Evolutionary conservation across 208 protist genomes (phyloP), one percentile per base, ranked within the genome.

Genomic region (Phytomonas sp.): DNA sequence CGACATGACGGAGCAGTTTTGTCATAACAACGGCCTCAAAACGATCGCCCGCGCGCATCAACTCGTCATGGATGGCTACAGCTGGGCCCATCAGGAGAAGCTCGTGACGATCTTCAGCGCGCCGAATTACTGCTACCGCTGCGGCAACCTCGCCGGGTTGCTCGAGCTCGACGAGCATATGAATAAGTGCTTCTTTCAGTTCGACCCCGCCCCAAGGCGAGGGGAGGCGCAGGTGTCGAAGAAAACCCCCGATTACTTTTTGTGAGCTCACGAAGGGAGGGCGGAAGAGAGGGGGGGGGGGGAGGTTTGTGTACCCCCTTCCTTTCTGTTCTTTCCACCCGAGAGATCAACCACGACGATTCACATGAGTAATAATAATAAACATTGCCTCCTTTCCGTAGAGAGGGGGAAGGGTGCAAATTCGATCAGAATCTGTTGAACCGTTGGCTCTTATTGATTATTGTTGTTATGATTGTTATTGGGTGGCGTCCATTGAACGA

Each of bases 111-210:
- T 99, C 70, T 99, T 99, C 83, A 96, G 83, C 37, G 98, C 98
- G 0, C 98, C 98, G 9, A 99, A 99, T 84, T 99, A 99, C 80
- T 99, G 98, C 88, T 99, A 99, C 78, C 89, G 98, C 68, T 99
- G 98, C 75, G 97, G 97, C 34, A 99, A 99, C 77, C 76, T 98
- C 30, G 97, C 96, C 0, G 95, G 94, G 5, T 93, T 99, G 43
- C 90, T 99, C 80, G 98, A 99, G 79, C 77, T 99, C 32, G 98
- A 99, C 79, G 98, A 99, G 79, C 91, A 99, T 71, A 96, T 99
- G 82, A 97, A 98, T 71, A 97, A 98, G 76, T 98, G 93, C 76
- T 99, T 99, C 85, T 91, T 99, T 34, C 98, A 99, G 80, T 99
- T 99, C 73, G 98, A 99, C 74, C 98, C 98, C 2, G 98, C 99